Conservation (phyloP, 192 early-diverging fungal species). For the Tieghemiomyces parasiticus region DNA sequence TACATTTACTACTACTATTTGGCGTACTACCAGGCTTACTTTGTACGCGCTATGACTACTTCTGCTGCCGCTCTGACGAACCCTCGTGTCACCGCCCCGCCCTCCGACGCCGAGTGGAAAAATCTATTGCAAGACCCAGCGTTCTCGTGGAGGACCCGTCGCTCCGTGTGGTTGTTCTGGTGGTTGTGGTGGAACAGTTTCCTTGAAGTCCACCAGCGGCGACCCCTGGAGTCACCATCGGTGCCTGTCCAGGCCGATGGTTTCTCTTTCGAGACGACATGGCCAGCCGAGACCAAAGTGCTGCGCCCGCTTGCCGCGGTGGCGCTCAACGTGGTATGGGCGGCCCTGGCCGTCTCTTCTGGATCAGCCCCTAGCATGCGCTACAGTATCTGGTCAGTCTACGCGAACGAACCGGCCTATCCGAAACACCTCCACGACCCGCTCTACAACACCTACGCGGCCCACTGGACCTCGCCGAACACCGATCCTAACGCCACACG, state of each 20-base stretch:
- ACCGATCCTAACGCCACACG: no score
- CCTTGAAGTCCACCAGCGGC: neutral
- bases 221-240: no score
- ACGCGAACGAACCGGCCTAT: neutral
- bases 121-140: neutral
- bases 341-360: neutral
- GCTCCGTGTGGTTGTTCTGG: neutral
- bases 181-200: neutral
- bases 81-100: neutral
- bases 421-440: neutral
- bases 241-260: no score
- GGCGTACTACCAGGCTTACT: neutral
- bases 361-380: neutral
- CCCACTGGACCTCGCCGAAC: no score
- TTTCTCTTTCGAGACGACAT: no score
- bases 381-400: neutral
- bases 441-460: no score
- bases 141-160: neutral
- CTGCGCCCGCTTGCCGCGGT: neutral
- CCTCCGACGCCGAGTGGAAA: neutral
- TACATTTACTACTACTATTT: neutral
- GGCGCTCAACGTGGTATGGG: neutral
- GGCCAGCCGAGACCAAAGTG: no score
- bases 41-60: neutral
- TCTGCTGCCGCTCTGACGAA: neutral